Conservation (phyloP, 768 basidiomycete genomes). For the Pleurotus tuoliensis region DNA sequence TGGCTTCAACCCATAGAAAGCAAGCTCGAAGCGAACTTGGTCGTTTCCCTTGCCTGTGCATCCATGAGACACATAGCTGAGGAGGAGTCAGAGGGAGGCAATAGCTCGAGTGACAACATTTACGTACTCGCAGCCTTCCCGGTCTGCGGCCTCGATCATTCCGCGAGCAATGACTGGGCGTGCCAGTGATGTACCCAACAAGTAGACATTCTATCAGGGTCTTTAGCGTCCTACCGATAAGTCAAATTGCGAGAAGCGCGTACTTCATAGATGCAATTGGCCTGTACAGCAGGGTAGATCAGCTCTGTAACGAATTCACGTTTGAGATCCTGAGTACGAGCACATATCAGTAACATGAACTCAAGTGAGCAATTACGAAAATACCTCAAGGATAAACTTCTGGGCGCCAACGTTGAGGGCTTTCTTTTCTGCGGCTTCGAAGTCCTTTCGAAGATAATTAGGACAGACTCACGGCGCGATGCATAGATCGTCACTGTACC, state of each 20-base stretch:
- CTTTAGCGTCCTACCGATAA: neutral
- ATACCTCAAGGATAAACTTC: conserved; percentile 89
- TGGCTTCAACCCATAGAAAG: conserved; percentile 97
- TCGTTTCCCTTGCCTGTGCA: conserved; percentile 99
- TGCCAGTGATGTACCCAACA: conserved; percentile 95
- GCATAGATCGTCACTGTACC: conserved; percentile 31
- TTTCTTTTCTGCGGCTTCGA: conserved; percentile 86
- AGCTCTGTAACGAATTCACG: conserved; percentile 94
- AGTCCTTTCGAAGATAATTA: conserved; percentile 57
- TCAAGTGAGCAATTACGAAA: neutral
- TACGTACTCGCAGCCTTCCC: conserved; percentile 92
- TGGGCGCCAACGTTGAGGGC: conserved; percentile 91
- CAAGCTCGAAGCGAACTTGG: conserved; percentile 98
- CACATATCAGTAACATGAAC: neutral
- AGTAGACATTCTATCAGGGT: conserved; percentile 76
- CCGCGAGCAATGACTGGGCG: conserved; percentile 98
- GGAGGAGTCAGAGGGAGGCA: neutral
- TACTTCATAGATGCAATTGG: conserved; percentile 98
- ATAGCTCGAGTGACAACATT: neutral
- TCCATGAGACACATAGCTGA: conserved; percentile 92
- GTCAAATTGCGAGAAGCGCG: conserved; percentile 9
- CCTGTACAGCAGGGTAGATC: conserved; percentile 97
- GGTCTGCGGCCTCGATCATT: conserved; percentile 91
- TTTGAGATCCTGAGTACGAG: conserved; percentile 68
- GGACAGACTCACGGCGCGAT: conserved; percentile 1